These are phyloP conservation scores for Trichophyton rubrum DNA, from an alignment of 2,329 filamentous ascomycete genomes.

Conservation along the genomic window DNA sequence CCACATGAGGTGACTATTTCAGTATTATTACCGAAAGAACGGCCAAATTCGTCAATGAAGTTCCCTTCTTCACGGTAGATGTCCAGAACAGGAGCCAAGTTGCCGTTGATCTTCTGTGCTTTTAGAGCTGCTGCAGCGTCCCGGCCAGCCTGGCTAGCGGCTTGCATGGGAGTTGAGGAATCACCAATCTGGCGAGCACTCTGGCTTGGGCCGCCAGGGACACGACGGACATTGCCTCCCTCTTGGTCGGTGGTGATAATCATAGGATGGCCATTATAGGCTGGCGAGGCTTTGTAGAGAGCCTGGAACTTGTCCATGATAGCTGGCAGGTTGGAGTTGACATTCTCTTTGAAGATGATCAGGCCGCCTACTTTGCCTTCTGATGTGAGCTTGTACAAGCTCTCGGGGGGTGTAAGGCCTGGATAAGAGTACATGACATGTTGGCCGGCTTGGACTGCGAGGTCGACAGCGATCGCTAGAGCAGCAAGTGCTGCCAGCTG, in stretches of 20 bases:
- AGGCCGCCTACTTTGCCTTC: slow-evolving; percentile 24
- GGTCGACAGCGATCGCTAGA: not conserved
- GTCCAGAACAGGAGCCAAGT: slow-evolving; percentile 22
- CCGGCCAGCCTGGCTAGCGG: slow-evolving; percentile 16
- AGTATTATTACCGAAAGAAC: slow-evolving; percentile 20
- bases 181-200: slow-evolving; percentile 9
- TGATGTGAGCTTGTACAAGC: slow-evolving; percentile 18
- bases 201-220: slow-evolving; percentile 5
- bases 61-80: slow-evolving; percentile 19
- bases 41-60: slow-evolving; percentile 18
- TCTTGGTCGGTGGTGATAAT: slow-evolving; percentile 26
- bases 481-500: not conserved
- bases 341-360: slow-evolving; percentile 22
- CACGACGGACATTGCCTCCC: slow-evolving; percentile 19
- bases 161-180: slow-evolving; percentile 12
- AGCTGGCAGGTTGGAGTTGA: slow-evolving; percentile 17
- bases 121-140: slow-evolving; percentile 16
- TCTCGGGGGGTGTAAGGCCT: slow-evolving; percentile 17
- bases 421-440: slow-evolving; percentile 26
- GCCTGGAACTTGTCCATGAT: slow-evolving; percentile 17
- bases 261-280: slow-evolving; percentile 17
- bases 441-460: slow-evolving; percentile 14
- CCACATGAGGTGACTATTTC: slow-evolving; percentile 16
- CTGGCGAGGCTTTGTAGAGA: slow-evolving; percentile 15
- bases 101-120: slow-evolving; percentile 16